Base-by-base conservation (phyloP, 2,329 filamentous ascomycete species). In the Xylariales sp. region DNA sequence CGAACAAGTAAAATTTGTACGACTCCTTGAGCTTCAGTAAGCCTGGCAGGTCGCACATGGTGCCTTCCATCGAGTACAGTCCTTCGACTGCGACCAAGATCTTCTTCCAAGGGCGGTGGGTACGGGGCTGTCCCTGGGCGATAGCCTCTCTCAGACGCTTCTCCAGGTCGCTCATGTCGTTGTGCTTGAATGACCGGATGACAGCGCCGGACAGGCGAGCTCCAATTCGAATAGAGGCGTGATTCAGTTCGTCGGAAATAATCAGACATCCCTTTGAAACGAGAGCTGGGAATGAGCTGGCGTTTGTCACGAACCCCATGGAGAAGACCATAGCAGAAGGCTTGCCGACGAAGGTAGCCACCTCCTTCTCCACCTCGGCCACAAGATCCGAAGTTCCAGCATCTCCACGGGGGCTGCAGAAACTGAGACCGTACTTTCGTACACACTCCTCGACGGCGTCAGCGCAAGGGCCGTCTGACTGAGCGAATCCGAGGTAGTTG, bases 61-160 rank as follows among this genome's bases (percentile, higher is more conserved):
- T 96, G 36, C 93, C 93, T 69, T 98, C 93, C 93, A 98, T 98
- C 1, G 91, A 97, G 74, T 98, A 98, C 15, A 98, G 77, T 53
- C 93, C 93, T 64, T 98, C 93, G 27, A 98, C 88, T 27, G 91
- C 90, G 32, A 98, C 87, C 38, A 98, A 65, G 46, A 98, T 97
- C 80, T 97, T 98, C 76, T 95, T 96, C 93, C 93, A 98, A 1
- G 93, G 93, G 21, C 93, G 86, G 65, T 98, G 93, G n/a, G 91
- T 98, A 51, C 93, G 86, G 40, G 93, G 93, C 61, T 98, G 93
- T 32, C 93, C 93, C 66, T 97, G 91, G 11, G 91, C 90, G 59
- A 98, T 97, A 51, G 83, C 86, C 60, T 97, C 90, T 31, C 93
- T 85, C 5, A 98, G 79, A 53, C 86, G 82, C 45, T 78, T 78